These are phyloP conservation scores for Aureobasidium mangrovei DNA, from an alignment of 2,329 filamentous ascomycete species.

Conservation along the genomic window DNA sequence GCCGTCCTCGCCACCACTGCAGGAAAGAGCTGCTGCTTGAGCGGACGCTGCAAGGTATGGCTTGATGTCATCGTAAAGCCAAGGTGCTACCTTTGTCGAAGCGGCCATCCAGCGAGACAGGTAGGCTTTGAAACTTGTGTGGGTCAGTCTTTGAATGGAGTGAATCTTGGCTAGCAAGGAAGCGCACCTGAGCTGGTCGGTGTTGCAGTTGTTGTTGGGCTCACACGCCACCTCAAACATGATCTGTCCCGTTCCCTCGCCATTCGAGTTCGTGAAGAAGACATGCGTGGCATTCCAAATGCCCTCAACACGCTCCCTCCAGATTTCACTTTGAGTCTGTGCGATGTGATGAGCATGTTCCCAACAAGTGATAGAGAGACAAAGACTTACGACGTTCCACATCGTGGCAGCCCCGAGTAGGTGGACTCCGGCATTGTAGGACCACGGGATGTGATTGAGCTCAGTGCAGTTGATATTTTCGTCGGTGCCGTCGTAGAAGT, in stretches of 20 bases:
- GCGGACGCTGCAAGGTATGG: slow-evolving; percentile 47
- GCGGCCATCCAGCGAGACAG: slow-evolving; percentile 43
- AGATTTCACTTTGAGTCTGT: slow-evolving; percentile 17
- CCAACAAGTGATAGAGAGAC: neutral
- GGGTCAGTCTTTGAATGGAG: neutral
- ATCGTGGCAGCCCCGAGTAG: slow-evolving; percentile 40
- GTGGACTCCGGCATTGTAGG: slow-evolving; percentile 35
- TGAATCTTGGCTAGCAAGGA: too few species aligned
- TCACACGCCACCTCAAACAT: slow-evolving; percentile 41
- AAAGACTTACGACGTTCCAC: slow-evolving; percentile 29
- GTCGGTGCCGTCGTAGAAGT: slow-evolving; percentile 40
- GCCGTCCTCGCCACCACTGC: slow-evolving; percentile 40
- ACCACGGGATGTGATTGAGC: slow-evolving; percentile 41
- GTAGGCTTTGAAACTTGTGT: slow-evolving; percentile 34
- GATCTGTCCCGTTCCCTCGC: slow-evolving; percentile 20
- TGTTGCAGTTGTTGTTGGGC: slow-evolving; percentile 31
- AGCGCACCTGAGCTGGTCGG: slow-evolving; percentile 31
- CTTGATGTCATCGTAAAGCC: slow-evolving; percentile 42
- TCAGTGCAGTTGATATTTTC: slow-evolving; percentile 36
- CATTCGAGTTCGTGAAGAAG: slow-evolving; percentile 30
- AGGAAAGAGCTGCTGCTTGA: slow-evolving; percentile 45
- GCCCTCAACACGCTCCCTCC: slow-evolving; percentile 21
- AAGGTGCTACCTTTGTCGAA: slow-evolving; percentile 50
- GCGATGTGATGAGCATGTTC: neutral
- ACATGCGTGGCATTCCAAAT: slow-evolving; percentile 25